Evolutionary conservation across 2,329 filamentous ascomycete species (phyloP).

Genomic region (Ascochyta rabiei): DNA sequence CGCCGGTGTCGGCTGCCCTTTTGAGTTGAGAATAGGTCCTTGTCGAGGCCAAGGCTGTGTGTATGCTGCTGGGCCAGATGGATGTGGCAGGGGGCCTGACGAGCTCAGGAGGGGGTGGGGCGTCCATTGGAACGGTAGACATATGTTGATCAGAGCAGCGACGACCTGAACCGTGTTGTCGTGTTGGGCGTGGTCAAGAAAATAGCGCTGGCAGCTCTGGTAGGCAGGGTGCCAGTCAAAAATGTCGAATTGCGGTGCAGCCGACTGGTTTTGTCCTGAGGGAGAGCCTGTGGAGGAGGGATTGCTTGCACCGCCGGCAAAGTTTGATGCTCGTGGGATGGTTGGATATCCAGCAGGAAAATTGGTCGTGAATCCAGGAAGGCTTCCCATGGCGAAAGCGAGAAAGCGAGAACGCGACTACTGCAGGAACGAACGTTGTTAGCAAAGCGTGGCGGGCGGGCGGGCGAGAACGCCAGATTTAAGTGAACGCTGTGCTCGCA

Average conservation of each 20-base stretch:
- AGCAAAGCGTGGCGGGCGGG: constrained; percentile 24
- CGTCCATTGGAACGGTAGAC: constrained; percentile 80
- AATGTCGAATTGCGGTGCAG: constrained; percentile 68
- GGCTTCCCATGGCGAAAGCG: constrained; percentile 31
- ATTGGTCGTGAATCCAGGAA: constrained; percentile 39
- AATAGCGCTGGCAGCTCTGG: constrained; percentile 87
- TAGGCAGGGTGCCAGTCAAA: constrained; percentile 94
- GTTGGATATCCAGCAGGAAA: constrained; percentile 43
- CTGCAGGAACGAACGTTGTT: constrained; percentile 37
- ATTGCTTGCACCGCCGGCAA: constrained; percentile 31
- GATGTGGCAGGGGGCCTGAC: constrained; percentile 38
- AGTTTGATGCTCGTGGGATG: constrained; percentile 35
- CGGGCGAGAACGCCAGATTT: constrained; percentile 25
- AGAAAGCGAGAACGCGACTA: constrained; percentile 18
- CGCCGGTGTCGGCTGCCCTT: constrained; percentile 46
- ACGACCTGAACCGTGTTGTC: constrained; percentile 82
- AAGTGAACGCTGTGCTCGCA: constrained; percentile 20
- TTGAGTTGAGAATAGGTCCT: constrained; percentile 47
- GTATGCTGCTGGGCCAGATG: constrained; percentile 42
- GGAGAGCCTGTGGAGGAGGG: constrained; percentile 34
- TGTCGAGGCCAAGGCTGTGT: constrained; percentile 51
- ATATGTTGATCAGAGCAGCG: constrained; percentile 90
- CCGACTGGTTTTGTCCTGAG: constrained; percentile 26
- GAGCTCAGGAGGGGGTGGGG: constrained; percentile 55
- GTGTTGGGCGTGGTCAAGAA: constrained; percentile 89